Base-by-base conservation (phyloP, 768 basidiomycete genomes). In the Suillus hirtellus region DNA sequence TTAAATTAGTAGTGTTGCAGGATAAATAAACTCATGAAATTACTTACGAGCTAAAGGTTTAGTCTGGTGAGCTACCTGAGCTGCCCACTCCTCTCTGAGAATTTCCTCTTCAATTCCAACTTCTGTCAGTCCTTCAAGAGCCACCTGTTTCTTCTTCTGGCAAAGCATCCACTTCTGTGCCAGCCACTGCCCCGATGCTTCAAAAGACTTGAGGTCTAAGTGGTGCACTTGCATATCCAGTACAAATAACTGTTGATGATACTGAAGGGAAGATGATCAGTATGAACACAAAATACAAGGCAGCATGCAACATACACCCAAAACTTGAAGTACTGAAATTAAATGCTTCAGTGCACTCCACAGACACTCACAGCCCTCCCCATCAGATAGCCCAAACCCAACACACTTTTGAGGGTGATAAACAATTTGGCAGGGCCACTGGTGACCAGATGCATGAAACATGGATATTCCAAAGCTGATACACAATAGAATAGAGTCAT, bases 391-490 rank as follows among this genome's bases (percentile, higher is more conserved):
- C 0, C 79, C 77, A 46, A 76, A 60, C 12, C 76, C 75, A 10
- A 37, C 21, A 9, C 66, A 37, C 31, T 78, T 60, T 10, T 73
- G 67, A 14, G 78, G 78, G 59, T 77, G 76, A 60, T 77, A 79
- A 0, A 72, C 50, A 1, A 81, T 56, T 55, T 77, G 76, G 46
- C 76, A 77, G 2, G 70, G 59, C 75, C 76, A 77, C 47, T 76
- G 68, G 56, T 78, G 77, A 2, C 71, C 74, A 56, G 72, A 76
- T 0, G 74, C 76, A 63, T 79, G 77, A 72, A 79, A 75, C 0
- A 71, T 75, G 6, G 74, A 74, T 2, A 74, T 72, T 3, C 67
- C 68, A 35, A 74, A 76, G 1, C 34, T 27, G 11, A 78, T 52
- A 10, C 67, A 59, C 1, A 38, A 43, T 43, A 55, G 24, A 44